Evolutionary conservation across 768 basidiomycete genomes (phyloP), one percentile per base, ranked within the genome.

Genomic region (Leccinum rimulosum): DNA sequence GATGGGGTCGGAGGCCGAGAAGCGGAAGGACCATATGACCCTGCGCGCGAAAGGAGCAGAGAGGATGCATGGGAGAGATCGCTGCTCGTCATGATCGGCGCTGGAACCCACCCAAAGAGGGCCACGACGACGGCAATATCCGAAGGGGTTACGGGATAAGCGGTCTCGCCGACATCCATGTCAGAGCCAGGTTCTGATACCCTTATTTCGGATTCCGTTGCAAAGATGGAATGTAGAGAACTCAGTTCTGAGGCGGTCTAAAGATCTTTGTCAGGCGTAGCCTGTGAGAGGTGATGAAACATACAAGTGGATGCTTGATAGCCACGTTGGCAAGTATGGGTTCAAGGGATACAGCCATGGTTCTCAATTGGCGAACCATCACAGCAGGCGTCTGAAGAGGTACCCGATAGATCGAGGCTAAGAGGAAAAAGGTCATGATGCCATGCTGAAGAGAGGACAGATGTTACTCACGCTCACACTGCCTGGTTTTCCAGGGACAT

Each of bases 401-500:
- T 19, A 93, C 83, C 55, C 88, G 85, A 65, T 91, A 91, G 55
- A 93, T 84, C 0, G 86, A 85, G 49, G 81, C 89, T 80, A 58
- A 17, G 17, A 58, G 35, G 36, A 7, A 28, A 38, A 45, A 61
- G 27, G 45, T 62, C 6, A 65, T 31, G 50, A 38, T 54, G 28
- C 25, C n/a, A 4, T 50, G 12, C 28, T 3, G 19, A 45, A 14
- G 54, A 7, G 40, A 58, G 15, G 15, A 48, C 3, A 60, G 31
- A 54, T 36, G 47, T 33, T 36, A 71, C 84, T 61, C 66, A 93
- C 91, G 75, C 70, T 92, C 89, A 64, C 91, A 93, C 69, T 93
- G 92, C 57, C 84, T 82, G 52, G 80, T 77, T 70, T 83, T 89
- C 92, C 92, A 94, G 3, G 92, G 91, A 67, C 92, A 94, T 0